Conservation (phyloP, 768 basidiomycete species). For the Thelephora aurantiotincta region DNA sequence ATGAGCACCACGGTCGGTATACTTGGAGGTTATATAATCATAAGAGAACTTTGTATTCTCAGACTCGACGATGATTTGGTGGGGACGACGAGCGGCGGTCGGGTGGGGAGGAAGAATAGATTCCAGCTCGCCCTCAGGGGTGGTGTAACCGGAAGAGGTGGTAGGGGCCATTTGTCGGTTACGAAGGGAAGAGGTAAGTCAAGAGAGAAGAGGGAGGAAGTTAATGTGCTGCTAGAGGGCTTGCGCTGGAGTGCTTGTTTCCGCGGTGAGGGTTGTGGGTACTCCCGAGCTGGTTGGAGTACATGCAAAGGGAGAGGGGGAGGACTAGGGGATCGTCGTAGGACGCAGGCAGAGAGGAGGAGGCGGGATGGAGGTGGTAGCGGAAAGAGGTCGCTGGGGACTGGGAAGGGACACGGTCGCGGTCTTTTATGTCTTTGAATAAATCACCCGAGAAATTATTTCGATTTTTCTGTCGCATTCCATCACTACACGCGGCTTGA, state of each 20-base stretch:
- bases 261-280: constrained; percentile 84
- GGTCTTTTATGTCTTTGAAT: not conserved
- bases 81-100: constrained; percentile 66
- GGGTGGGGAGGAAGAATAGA: constrained; percentile 65
- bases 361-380: not conserved
- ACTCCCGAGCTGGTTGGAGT: constrained; percentile 87
- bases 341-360: not conserved
- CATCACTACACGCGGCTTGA: too few relatives aligned
- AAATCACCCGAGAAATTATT: too few relatives aligned
- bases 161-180: constrained; percentile 33
- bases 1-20: constrained; percentile 63
- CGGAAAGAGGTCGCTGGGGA: not conserved
- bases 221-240: constrained; percentile 40
- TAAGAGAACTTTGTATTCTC: constrained; percentile 71
- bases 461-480: too few relatives aligned
- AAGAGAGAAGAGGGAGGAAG: constrained; percentile 10
- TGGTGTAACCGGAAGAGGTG: constrained; percentile 53
- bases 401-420: not conserved
- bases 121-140: constrained; percentile 61
- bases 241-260: constrained; percentile 66
- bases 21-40: constrained; percentile 73
- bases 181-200: constrained; percentile 9
- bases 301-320: constrained; percentile 49
- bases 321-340: constrained; percentile 3
- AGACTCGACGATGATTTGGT: constrained; percentile 68